Evolutionary conservation across 495 filamentous ascomycete species (phyloP), one percentile per base, ranked within the genome.

Genomic region (Penicillium samsonianum): DNA sequence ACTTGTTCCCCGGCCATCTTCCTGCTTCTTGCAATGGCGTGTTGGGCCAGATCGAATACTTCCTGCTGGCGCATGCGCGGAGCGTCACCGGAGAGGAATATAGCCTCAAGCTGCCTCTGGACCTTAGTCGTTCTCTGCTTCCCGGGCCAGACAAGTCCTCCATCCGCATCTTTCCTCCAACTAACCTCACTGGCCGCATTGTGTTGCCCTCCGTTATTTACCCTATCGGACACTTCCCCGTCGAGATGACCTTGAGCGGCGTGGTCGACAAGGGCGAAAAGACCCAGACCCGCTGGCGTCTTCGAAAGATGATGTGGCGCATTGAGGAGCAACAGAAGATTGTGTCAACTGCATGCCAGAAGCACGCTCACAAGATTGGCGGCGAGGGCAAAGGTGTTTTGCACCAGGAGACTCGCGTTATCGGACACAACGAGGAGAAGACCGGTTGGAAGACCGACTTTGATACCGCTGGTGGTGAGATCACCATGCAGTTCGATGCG

Each of bases 361-460:
- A 88, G 61, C 94, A 98, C 72, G 70, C 79, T 23, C 80, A 84
- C 63, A 91, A 89, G 71, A 74, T 90, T 26, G 87, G 87, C 33
- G 85, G 84, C 30, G 81, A 83, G 38, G 77, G 79, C 49, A 98
- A 96, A 70, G 91, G 92, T 33, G 72, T 91, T 22, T 72, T 87
- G 44, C 90, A 96, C 64, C 82, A 89, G 38, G 89, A 96, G 56
- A 82, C 82, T 5, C 86, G 88, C 31, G 83, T 86, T 54, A 84
- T 98, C 60, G 90, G 85, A 25, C 78, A 79, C 55, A 87, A 86
- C 4, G 90, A 93, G 62, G 68, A 93, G 62, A 90, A 90, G 73
- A 78, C 65, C 5, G 93, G 93, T n/a, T 99, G 94, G 94, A 99
- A 99, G 74, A 85, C 87, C n/a, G 92, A 96, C 71, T 98, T 91